phyloP scores from a whole-genome alignment of 2,329 filamentous ascomycete genomes.

The Ophiocordyceps unilateralis region DNA sequence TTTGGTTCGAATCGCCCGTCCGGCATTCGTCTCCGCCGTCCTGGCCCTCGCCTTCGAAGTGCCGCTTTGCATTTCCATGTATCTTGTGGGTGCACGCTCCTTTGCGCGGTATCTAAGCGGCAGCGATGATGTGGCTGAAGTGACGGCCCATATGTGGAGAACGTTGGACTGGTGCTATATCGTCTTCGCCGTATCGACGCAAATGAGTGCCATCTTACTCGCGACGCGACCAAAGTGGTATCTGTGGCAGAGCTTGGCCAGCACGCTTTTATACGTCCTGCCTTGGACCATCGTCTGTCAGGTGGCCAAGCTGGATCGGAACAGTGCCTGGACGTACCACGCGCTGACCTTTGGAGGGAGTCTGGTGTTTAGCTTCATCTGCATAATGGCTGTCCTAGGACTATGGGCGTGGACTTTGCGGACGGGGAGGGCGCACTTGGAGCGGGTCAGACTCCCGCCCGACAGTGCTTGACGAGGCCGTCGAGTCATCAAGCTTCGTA shows the following conservation, averaged over 20 bases:
- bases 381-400: slow-evolving; percentile 29
- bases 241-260: slow-evolving; percentile 46
- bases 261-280: slow-evolving; percentile 51
- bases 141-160: slow-evolving; percentile 49
- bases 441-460: no score
- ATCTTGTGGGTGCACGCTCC: slow-evolving; percentile 35
- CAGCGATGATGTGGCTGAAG: slow-evolving; percentile 36
- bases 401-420: slow-evolving; percentile 29
- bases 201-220: slow-evolving; percentile 46
- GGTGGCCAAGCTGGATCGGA: slow-evolving; percentile 24
- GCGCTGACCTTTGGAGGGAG: slow-evolving; percentile 50
- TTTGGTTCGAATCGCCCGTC: slow-evolving; percentile 23
- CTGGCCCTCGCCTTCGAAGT: slow-evolving; percentile 43
- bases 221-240: slow-evolving; percentile 51
- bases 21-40: slow-evolving; percentile 32
- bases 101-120: slow-evolving; percentile 47
- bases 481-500: no score
- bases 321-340: slow-evolving; percentile 50
- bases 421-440: no score
- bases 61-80: slow-evolving; percentile 44
- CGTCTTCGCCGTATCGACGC: slow-evolving; percentile 47
- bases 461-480: no score
- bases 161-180: slow-evolving; percentile 51
- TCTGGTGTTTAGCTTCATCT: slow-evolving; percentile 48
- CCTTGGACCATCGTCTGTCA: slow-evolving; percentile 52